Base-by-base conservation (phyloP, 2,329 filamentous ascomycete genomes). In the Stachybotrys echinatus region DNA sequence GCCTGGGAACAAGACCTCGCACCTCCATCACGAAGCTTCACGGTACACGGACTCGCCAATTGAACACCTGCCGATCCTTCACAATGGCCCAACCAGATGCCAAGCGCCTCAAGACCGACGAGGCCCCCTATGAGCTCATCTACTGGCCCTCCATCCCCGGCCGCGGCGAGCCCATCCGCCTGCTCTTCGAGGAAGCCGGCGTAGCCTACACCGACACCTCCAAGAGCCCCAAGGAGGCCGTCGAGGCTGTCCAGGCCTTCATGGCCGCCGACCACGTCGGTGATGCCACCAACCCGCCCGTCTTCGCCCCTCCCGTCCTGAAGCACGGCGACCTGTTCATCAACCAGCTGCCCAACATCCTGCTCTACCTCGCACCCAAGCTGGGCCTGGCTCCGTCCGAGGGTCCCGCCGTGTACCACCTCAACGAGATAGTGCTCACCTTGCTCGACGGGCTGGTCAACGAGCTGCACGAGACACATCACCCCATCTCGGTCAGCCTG, bases 391-490 rank as follows among this genome's bases (percentile, higher is more conserved):
- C 74, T 1, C 69, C 73, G 2, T 68, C 70, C 2, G 55, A 65
- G 18, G 66, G 64, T 2, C 62, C 66, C 4, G 75, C 71, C 4
- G 65, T 79, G 43, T 84, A 79, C 54, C 75, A 78, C 49, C 71
- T 89, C 53, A 83, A 88, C 51, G 75, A 74, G 45, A 74, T 91
- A 23, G 74, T 77, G 0, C 67, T 91, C 51, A 91, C 88, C 3
- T 84, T 86, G 2, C 67, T 92, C 18, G 88, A 92, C 58, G 79
- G 79, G 1, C 66, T 92, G 44, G 80, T 80, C 59, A 83, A 85
- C 56, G 88, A 92, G 68, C 65, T 81, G 1, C 88, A 92, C 62
- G 86, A 92, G 58, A 83, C 81, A 22, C 88, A 92, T 63, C 88
- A 92, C 60, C 88, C 88, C 1, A 71, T 89, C 47, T 75, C 80